phyloP scores from a whole-genome alignment of 345 rosid genomes.

The Salix exigua region DNA sequence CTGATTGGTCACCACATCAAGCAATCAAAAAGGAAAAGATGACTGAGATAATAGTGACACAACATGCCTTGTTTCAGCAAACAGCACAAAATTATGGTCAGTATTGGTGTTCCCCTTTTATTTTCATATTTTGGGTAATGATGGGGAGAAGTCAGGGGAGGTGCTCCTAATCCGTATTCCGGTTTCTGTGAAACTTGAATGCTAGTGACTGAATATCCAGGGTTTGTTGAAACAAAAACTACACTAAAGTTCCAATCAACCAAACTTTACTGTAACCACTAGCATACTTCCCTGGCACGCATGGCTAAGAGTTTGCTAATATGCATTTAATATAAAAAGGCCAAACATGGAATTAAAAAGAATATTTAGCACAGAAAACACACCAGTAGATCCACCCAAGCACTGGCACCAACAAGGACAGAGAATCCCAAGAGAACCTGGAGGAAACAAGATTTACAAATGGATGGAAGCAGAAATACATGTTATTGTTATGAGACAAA shows the following conservation, averaged over 20 bases:
- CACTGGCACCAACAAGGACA: conserved; percentile 86
- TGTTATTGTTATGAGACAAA: background rate
- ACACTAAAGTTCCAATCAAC: background rate
- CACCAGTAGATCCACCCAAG: conserved; percentile 97
- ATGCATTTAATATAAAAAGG: background rate
- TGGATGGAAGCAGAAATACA: background rate
- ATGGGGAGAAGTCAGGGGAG: background rate
- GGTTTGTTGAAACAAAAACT: background rate
- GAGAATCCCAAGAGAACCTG: conserved; percentile 98
- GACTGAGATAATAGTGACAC: background rate
- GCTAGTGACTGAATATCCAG: background rate
- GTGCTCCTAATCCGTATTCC: background rate
- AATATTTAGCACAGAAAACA: conserved; percentile 9
- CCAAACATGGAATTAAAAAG: background rate
- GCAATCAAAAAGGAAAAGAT: background rate
- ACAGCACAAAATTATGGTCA: background rate
- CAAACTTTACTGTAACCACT: background rate
- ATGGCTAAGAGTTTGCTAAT: background rate
- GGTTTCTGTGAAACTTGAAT: background rate
- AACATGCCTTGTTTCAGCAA: background rate
- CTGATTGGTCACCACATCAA: background rate
- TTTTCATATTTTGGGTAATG: background rate
- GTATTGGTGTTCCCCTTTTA: background rate
- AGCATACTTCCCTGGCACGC: background rate
- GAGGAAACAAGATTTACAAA: background rate